A percentile compares a stretch with the other conserved stretches of the same genome.
phyloP scores from a whole-genome alignment of 805 yeast genomes.

The Ogataea minuta region DNA sequence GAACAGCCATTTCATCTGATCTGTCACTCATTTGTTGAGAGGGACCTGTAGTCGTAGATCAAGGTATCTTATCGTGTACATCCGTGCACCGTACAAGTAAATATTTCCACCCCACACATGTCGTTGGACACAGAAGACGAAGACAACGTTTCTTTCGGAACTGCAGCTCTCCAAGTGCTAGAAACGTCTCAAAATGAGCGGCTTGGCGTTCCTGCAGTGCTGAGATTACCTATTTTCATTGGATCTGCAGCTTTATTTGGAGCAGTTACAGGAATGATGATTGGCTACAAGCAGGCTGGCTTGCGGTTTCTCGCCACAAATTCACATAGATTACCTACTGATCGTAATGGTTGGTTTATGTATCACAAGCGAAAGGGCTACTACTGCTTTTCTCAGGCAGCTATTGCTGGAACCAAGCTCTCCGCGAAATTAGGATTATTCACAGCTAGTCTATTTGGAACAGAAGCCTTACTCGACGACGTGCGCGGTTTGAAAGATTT shows the following conservation, averaged over 20 bases:
- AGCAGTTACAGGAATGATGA: slow-evolving; percentile 53
- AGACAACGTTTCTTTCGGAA: not conserved
- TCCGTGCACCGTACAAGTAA: slow-evolving; percentile 5
- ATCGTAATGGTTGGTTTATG: slow-evolving; percentile 84
- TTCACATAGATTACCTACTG: slow-evolving; percentile 74
- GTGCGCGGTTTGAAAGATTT: slow-evolving; percentile 53
- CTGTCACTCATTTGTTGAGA: not conserved
- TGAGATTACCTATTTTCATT: slow-evolving; percentile 44
- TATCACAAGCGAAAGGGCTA: slow-evolving; percentile 83
- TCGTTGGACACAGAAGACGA: not conserved
- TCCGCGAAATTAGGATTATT: slow-evolving; percentile 43
- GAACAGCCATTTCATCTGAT: not conserved
- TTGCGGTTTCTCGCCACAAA: slow-evolving; percentile 71
- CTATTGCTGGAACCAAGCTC: slow-evolving; percentile 44
- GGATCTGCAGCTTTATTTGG: slow-evolving; percentile 43
- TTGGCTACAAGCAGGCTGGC: slow-evolving; percentile 56
- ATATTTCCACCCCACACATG: not conserved
- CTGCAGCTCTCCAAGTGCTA: slow-evolving; percentile 1
- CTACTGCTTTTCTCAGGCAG: slow-evolving; percentile 59
- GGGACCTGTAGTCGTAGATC: not conserved
- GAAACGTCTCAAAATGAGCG: slow-evolving; percentile 33
- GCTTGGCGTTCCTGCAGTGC: slow-evolving; percentile 47
- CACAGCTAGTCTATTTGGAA: slow-evolving; percentile 50
- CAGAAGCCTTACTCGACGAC: slow-evolving; percentile 62
- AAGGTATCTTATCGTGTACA: slow-evolving; percentile 6